These are phyloP conservation scores for Papiliotrema flavescens DNA, from an alignment of 1,284 basidiomycete genomes.

Conservation along the genomic window DNA sequence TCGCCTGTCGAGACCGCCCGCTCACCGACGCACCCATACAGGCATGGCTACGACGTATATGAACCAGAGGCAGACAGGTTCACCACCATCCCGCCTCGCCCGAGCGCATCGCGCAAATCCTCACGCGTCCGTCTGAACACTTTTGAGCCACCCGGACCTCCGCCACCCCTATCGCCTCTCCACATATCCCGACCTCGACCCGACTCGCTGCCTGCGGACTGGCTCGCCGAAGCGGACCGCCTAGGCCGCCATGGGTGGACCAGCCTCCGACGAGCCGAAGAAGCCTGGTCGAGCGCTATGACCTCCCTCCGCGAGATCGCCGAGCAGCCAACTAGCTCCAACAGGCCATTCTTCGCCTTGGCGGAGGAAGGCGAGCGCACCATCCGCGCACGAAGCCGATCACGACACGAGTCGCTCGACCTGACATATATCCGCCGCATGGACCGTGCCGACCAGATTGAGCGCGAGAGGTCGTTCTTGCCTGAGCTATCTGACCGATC, in stretches of 20 bases:
- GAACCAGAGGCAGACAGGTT: neutral
- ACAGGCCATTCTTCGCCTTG: neutral
- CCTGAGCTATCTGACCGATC: constrained; percentile 4
- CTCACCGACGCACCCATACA: no score
- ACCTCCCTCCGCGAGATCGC: neutral
- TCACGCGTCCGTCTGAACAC: neutral
- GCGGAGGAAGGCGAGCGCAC: neutral
- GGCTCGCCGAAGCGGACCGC: constrained; percentile 12
- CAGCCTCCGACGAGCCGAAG: constrained; percentile 14
- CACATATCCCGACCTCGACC: neutral
- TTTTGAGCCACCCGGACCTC: neutral
- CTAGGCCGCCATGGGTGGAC: constrained; percentile 14
- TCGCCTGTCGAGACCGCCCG: neutral
- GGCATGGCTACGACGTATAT: no score
- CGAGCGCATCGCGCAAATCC: neutral
- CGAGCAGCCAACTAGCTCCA: neutral
- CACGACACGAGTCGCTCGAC: neutral
- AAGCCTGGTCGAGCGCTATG: constrained; percentile 18
- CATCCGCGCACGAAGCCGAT: neutral
- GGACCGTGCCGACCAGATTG: neutral
- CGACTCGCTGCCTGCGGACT: neutral
- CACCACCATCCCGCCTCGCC: neutral
- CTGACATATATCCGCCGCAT: neutral
- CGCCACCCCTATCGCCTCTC: neutral
- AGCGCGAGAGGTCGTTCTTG: constrained; percentile 5